These are phyloP conservation scores for Trichophyton mentagrophytes DNA, from an alignment of 2,329 filamentous ascomycete species.

Conservation along the genomic window DNA sequence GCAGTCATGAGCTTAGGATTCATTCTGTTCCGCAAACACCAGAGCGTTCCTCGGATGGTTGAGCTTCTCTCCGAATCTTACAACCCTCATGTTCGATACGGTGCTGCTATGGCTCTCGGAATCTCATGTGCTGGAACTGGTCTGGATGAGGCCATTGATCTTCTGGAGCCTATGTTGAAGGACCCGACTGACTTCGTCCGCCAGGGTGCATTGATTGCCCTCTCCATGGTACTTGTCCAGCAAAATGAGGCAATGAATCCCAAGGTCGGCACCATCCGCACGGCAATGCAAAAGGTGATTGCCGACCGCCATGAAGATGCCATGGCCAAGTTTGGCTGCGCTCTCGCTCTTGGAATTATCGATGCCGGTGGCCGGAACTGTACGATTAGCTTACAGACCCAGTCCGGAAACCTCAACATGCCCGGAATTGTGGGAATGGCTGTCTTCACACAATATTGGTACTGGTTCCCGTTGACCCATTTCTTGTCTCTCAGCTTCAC, in stretches of 20 bases:
- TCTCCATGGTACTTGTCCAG: conserved; percentile 98
- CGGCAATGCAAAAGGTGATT: conserved; percentile 87
- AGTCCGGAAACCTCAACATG: conserved; percentile 98
- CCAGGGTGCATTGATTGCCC: conserved; percentile 83
- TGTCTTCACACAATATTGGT: conserved; percentile 99
- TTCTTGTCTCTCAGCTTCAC: conserved; percentile 93
- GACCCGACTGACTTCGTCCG: conserved; percentile 97
- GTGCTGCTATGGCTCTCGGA: conserved; percentile 93
- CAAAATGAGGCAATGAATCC: conserved; percentile 98
- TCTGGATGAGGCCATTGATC: conserved; percentile 86
- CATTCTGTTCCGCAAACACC: conserved; percentile 94
- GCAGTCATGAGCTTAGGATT: conserved; percentile 97
- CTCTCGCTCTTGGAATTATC: conserved; percentile 88
- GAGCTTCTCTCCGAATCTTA: conserved; percentile 96
- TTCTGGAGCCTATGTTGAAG: conserved; percentile 98
- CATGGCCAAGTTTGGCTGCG: conserved; percentile 97
- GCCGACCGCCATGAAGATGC: conserved; percentile 94
- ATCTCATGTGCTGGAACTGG: conserved; percentile 97
- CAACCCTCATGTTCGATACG: conserved; percentile 95
- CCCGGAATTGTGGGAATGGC: conserved; percentile 94
- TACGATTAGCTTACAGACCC: conserved; percentile 93
- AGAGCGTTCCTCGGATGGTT: conserved; percentile 95
- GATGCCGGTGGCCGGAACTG: conserved; percentile 97
- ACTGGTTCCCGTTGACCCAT: conserved; percentile 98
- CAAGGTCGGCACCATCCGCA: conserved; percentile 80